A percentile compares a stretch with the other conserved stretches of the same genome.
Evolutionary conservation across 225 moss, liverwort and hornwort genomes (phyloP).

Genomic region (Pseudoscleropodium purum): DNA sequence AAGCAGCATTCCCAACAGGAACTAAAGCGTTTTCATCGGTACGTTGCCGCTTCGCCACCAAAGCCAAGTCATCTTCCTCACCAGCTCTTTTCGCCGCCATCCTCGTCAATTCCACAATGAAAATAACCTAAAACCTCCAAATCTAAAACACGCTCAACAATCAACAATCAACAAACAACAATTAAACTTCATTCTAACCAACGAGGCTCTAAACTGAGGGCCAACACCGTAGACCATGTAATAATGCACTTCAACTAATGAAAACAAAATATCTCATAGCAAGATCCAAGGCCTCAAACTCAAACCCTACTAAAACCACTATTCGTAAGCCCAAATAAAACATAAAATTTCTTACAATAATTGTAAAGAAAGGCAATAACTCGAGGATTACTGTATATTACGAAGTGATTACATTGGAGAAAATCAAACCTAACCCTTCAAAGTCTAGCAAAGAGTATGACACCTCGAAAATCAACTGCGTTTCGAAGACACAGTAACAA

Average conservation of each 20-base stretch:
- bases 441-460: neutral
- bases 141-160: neutral
- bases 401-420: neutral
- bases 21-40: slow-evolving; percentile 36
- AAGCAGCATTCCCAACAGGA: slow-evolving; percentile 1
- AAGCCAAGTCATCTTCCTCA: slow-evolving; percentile 32
- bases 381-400: neutral
- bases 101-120: neutral
- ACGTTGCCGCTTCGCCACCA: slow-evolving; percentile 44
- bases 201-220: neutral
- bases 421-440: neutral
- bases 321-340: neutral
- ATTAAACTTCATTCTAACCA: neutral
- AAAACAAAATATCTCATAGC: neutral
- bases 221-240: neutral
- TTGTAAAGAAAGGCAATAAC: neutral
- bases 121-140: neutral
- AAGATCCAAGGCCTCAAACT: neutral
- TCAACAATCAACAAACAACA: neutral
- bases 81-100: slow-evolving; percentile 38
- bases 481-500: neutral
- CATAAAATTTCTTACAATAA: neutral
- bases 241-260: neutral
- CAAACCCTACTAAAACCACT: neutral
- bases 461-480: neutral